Percentiles rank a stretch among this genome's conserved stretches.
Evolutionary conservation across 257 asterid species (phyloP).

Genomic region (Agastache rugosa): DNA sequence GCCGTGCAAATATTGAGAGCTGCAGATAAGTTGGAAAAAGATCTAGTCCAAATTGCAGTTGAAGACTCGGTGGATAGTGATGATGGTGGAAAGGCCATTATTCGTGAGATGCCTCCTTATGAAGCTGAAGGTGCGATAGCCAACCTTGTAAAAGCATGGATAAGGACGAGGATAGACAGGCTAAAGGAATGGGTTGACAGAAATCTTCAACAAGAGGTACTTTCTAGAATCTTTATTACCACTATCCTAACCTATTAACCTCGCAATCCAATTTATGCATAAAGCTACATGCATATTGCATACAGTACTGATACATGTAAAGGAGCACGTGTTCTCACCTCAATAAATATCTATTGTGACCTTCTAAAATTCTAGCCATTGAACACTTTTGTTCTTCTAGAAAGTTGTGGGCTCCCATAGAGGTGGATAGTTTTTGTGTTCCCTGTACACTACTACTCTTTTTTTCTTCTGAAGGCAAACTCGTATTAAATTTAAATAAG

Average conservation of each 20-base stretch:
- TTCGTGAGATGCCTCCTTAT: conserved; percentile 99
- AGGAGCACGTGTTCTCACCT: neutral
- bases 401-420: neutral
- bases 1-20: conserved; percentile 93
- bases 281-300: neutral
- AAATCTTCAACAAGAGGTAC: conserved; percentile 98
- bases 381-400: too few relatives aligned
- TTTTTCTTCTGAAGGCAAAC: neutral
- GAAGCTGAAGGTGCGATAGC: conserved; percentile 96
- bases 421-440: neutral
- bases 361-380: too few relatives aligned
- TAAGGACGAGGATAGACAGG: conserved; percentile 84
- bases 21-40: conserved; percentile 93
- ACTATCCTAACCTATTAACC: too few relatives aligned
- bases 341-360: neutral
- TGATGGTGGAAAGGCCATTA: conserved; percentile 99
- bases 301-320: neutral
- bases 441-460: too few relatives aligned
- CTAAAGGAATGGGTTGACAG: conserved; percentile 93
- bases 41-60: conserved; percentile 94
- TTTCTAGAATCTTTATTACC: neutral
- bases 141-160: conserved; percentile 87
- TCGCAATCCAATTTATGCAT: neutral
- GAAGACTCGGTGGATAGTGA: conserved; percentile 98
- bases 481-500: neutral